Percentiles rank a stretch among this genome's conserved stretches.
phyloP scores from a whole-genome alignment of 2,329 filamentous ascomycete species.

The Diaporthe sp. region DNA sequence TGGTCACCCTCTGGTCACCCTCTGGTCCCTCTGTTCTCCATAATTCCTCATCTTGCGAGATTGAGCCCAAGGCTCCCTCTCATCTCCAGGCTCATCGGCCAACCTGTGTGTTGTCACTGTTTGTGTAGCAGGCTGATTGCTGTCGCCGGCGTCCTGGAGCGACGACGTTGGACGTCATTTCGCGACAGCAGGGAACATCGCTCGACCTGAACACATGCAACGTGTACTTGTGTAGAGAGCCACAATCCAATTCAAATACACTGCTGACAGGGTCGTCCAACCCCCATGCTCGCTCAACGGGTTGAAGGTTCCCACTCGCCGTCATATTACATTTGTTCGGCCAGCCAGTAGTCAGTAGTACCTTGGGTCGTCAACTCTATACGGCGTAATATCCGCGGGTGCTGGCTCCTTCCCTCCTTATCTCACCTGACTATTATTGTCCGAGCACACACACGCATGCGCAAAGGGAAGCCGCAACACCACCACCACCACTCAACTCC shows the following conservation, averaged over 20 bases:
- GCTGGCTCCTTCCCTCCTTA: constrained; percentile 12
- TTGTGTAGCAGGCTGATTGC: constrained; percentile 16
- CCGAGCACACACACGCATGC: not conserved
- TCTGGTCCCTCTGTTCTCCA: not conserved
- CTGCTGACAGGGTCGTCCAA: not conserved
- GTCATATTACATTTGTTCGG: not conserved
- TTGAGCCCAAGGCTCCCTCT: constrained; percentile 20
- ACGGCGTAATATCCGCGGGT: not conserved
- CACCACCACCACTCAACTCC: not conserved
- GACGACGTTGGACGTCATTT: constrained; percentile 5
- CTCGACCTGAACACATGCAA: not conserved
- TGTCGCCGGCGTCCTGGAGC: not conserved
- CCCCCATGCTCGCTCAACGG: not conserved
- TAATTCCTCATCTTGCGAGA: constrained; percentile 24
- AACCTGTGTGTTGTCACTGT: not conserved
- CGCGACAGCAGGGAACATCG: constrained; percentile 1
- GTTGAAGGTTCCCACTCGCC: not conserved
- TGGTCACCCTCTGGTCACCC: constrained; percentile 6
- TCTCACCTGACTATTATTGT: constrained; percentile 12
- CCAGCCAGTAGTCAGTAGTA: not conserved
- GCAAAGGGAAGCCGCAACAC: not conserved
- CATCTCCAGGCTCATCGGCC: constrained; percentile 20
- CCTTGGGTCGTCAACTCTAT: not conserved
- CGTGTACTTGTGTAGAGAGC: not conserved
- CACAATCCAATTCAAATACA: not conserved